Evolutionary conservation across 1,284 basidiomycete genomes (phyloP), one percentile per base, ranked within the genome.

Genomic region (Ganoderma leucocontextum): DNA sequence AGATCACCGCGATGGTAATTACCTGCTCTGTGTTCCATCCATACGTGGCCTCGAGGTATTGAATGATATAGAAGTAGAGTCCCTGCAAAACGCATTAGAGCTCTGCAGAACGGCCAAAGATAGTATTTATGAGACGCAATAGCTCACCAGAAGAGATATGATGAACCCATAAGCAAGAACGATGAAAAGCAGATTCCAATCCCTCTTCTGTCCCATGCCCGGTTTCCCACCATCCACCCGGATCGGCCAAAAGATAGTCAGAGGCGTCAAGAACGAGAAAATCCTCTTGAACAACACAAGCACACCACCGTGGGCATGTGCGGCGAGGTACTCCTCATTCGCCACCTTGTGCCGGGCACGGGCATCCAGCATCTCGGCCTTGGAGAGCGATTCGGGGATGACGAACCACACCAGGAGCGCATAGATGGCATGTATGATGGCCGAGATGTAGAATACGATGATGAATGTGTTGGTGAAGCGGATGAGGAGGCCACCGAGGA

Each of bases 11-110:
- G 13, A 58, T 38, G n/a, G 33, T 13, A 47, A 86, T 69, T 72
- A 93, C 92, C 75, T 84, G 83, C 78, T 92, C 88, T 5, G 92
- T 85, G n/a, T 81, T 85, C 95, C 94, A 96, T 0, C 85, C 84
- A 75, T 91, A 96, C 1, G 80, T 83, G 8, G 84, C 84, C 10
- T 88, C 83, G 6, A 89, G 84, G 77, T 91, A 96, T 77, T 95
- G 93, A 63, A 92, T 85, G 75, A 91, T 91, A 74, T 87, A 88
- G 8, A 82, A 77, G 65, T 87, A 81, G 0, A 91, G 84, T 8
- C 90, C 91, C 93, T 95, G 25, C 13, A 65, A n/a, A 38, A 52
- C n/a, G n/a, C 41, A 55, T 71, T 60, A 71, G 58, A 4, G 17
- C 6, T 33, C 19, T 29, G 36, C 15, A 36, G 2, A 13, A 25